A percentile compares a stretch with the other conserved stretches of the same genome.
phyloP scores from a whole-genome alignment of 768 basidiomycete genomes.

The Rhizopogon sp. region DNA sequence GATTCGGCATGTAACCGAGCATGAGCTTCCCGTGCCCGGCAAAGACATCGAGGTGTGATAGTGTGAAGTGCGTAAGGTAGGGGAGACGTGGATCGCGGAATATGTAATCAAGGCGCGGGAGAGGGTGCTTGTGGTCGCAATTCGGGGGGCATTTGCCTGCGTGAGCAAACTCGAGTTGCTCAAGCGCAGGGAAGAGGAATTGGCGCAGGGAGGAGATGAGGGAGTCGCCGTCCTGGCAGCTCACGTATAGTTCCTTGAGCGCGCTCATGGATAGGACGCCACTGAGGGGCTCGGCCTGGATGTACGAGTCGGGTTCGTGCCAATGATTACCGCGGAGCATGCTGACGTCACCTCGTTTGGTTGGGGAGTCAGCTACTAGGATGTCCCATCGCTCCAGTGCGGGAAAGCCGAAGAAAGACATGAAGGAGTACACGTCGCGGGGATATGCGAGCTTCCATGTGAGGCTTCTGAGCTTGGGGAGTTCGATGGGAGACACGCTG shows the following conservation, averaged over 20 bases:
- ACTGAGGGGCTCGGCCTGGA: conserved; percentile 22
- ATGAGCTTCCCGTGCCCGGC: conserved; percentile 34
- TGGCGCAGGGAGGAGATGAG: conserved; percentile 35
- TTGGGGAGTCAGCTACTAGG: conserved; percentile 31
- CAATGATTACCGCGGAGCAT: conserved; percentile 27
- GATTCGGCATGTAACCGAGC: conserved; percentile 48
- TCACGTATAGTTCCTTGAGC: conserved; percentile 40
- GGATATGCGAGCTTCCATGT: conserved; percentile 44
- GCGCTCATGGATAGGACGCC: conserved; percentile 20
- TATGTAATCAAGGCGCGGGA: conserved; percentile 47
- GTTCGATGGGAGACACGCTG: conserved; percentile 23
- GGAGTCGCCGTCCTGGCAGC: conserved; percentile 36
- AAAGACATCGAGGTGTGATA: conserved; percentile 42
- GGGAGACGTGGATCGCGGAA: conserved; percentile 54
- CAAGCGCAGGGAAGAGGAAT: conserved; percentile 39
- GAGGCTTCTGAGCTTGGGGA: conserved; percentile 37
- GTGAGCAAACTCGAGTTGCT: conserved; percentile 41
- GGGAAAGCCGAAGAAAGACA: conserved; percentile 37
- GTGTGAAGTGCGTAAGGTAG: conserved; percentile 43
- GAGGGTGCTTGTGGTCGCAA: conserved; percentile 14
- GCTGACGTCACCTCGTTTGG: conserved; percentile 21
- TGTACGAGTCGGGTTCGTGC: conserved; percentile 23
- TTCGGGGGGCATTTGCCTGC: conserved; percentile 20
- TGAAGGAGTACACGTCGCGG: conserved; percentile 36
- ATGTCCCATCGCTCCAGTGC: conserved; percentile 40